phyloP scores from a whole-genome alignment of 106 monocot species.

The Dioscorea dumetorum region DNA sequence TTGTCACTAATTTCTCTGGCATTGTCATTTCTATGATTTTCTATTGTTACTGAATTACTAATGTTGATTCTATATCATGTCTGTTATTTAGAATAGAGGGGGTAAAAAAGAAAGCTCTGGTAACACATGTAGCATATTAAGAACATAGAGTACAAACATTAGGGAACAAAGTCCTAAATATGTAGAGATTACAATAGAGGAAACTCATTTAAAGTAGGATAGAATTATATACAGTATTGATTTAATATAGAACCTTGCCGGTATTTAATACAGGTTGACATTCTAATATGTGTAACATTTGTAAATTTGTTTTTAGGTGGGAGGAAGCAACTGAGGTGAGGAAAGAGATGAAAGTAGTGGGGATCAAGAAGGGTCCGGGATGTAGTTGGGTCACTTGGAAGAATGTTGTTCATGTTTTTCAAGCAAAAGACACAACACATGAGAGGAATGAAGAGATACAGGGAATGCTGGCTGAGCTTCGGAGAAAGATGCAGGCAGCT shows the following conservation, averaged over 20 bases:
- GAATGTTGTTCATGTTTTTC: constrained; percentile 76
- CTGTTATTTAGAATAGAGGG: not conserved
- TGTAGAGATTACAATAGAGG: too few relatives aligned
- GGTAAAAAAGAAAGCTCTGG: too few relatives aligned
- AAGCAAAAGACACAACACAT: constrained; percentile 70
- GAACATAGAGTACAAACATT: too few relatives aligned
- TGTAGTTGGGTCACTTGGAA: constrained; percentile 95
- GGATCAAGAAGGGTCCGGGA: constrained; percentile 84
- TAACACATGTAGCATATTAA: too few relatives aligned
- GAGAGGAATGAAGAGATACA: constrained; percentile 57
- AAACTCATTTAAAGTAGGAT: too few relatives aligned
- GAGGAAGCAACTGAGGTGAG: constrained; percentile 68
- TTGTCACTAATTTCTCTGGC: not conserved
- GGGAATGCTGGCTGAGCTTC: constrained; percentile 40
- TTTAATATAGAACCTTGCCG: too few relatives aligned
- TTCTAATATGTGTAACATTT: not conserved
- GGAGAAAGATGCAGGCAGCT: constrained; percentile 56
- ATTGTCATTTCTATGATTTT: not conserved
- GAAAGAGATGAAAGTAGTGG: constrained; percentile 72
- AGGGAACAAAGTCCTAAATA: too few relatives aligned
- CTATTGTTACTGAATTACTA: too few relatives aligned
- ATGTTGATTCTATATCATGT: not conserved
- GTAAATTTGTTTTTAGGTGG: constrained; percentile 40
- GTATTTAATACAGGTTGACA: too few relatives aligned
- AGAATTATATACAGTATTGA: too few relatives aligned